Evolutionary conservation across 225 moss, liverwort and hornwort genomes (phyloP).

Genomic region (Climacium dendroides): DNA sequence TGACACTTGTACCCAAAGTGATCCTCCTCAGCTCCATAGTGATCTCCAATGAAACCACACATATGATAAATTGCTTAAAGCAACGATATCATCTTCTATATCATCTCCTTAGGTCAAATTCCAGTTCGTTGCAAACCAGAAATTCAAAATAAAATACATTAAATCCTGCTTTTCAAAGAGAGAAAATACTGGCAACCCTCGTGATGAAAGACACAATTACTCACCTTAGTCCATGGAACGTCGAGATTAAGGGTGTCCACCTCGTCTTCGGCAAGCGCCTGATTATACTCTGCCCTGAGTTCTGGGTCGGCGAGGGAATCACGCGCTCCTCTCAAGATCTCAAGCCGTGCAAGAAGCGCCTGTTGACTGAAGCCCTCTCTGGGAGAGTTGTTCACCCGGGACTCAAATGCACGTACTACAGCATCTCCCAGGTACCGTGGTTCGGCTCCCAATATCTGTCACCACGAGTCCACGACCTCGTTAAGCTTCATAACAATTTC

Average conservation of each 20-base stretch:
- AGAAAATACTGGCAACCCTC: not conserved
- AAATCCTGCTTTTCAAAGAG: not conserved
- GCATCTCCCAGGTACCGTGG: conserved; percentile 63
- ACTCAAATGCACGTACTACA: conserved; percentile 65
- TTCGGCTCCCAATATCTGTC: conserved; percentile 86
- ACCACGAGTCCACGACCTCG: not conserved
- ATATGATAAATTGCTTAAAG: not conserved
- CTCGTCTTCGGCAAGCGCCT: conserved; percentile 79
- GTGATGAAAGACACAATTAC: not conserved
- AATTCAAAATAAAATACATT: not conserved
- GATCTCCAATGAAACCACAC: not conserved
- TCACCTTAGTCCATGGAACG: conserved; percentile 89
- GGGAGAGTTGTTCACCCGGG: conserved; percentile 62
- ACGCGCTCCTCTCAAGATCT: conserved; percentile 78
- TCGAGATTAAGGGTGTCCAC: conserved; percentile 73
- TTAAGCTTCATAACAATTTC: not conserved
- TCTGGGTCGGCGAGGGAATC: conserved; percentile 70
- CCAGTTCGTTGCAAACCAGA: not conserved
- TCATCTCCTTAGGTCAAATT: not conserved
- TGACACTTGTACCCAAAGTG: not conserved
- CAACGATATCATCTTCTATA: not conserved
- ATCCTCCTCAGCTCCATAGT: not conserved
- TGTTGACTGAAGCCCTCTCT: conserved; percentile 80
- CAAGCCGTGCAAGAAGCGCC: conserved; percentile 62
- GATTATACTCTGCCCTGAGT: conserved; percentile 73